A percentile compares a stretch with the other conserved stretches of the same genome.
Evolutionary conservation across 2,329 filamentous ascomycete species (phyloP).

Genomic region (Hypoxylon sp.): DNA sequence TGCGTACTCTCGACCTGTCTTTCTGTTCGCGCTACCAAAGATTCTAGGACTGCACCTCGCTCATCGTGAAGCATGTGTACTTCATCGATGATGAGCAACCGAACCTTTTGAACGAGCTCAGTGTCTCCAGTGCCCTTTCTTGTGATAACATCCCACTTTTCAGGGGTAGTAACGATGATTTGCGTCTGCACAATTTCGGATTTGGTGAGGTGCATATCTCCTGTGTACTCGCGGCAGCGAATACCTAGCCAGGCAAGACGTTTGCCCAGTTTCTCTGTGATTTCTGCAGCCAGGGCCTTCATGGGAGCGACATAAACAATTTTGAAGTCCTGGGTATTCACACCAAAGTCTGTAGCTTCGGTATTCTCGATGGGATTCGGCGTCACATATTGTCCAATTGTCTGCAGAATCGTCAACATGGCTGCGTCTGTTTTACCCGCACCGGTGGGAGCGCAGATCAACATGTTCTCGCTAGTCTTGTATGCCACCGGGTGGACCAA

Average conservation of each 20-base stretch:
- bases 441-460: conserved; percentile 97
- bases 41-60: conserved; percentile 93
- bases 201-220: conserved; percentile 99
- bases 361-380: conserved; percentile 82
- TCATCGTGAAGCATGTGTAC: conserved; percentile 99
- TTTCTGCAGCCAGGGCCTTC: conserved; percentile 96
- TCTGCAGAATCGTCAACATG: conserved; percentile 94
- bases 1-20: conserved; percentile 98
- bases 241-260: conserved; percentile 93
- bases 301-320: conserved; percentile 99
- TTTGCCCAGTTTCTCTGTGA: conserved; percentile 93
- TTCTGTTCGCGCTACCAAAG: conserved; percentile 92
- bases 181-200: conserved; percentile 95
- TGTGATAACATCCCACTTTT: conserved; percentile 99
- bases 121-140: conserved; percentile 97
- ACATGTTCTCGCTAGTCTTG: conserved; percentile 96
- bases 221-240: conserved; percentile 90
- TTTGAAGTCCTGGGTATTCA: conserved; percentile 91
- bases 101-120: conserved; percentile 95
- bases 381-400: conserved; percentile 82
- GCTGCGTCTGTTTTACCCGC: conserved; percentile 98
- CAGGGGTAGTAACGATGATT: conserved; percentile 97
- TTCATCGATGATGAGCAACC: conserved; percentile 95
- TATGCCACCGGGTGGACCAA: conserved; percentile 95
- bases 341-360: conserved; percentile 78